phyloP scores from a whole-genome alignment of 2,329 filamentous ascomycete species.

The Trichoderma sp. region DNA sequence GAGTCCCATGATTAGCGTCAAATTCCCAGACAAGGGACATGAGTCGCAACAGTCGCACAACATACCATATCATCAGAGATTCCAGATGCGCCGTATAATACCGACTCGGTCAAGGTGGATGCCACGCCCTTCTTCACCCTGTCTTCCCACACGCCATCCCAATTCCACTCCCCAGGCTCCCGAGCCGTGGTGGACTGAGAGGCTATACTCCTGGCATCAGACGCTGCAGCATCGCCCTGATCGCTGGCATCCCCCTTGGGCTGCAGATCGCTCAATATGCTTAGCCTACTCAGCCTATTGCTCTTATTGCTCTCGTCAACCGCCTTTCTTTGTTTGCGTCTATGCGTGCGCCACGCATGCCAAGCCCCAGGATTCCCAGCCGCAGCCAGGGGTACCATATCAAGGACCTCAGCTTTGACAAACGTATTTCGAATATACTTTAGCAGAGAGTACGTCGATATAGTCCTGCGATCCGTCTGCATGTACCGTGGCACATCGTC shows the following conservation, averaged over 20 bases:
- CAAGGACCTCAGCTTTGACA: conserved; percentile 71
- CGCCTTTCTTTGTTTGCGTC: conserved; percentile 37
- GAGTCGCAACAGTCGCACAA: conserved; percentile 18
- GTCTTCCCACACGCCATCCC: conserved; percentile 95
- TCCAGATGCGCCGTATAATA: conserved; percentile 67
- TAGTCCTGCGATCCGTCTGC: conserved; percentile 40
- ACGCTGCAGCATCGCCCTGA: conserved; percentile 17
- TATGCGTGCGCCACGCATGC: conserved; percentile 84
- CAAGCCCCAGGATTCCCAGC: conserved; percentile 89
- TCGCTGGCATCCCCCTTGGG: conserved; percentile 1
- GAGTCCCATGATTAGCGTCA: conserved; percentile 21
- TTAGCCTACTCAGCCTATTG: not conserved
- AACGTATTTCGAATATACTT: conserved; percentile 81
- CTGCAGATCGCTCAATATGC: not conserved
- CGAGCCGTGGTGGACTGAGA: conserved; percentile 11
- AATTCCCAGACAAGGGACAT: not conserved
- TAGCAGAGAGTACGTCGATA: conserved; percentile 65
- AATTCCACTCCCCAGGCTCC: conserved; percentile 83
- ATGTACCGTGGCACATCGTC: conserved; percentile 38
- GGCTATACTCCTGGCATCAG: not conserved
- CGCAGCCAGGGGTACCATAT: conserved; percentile 73
- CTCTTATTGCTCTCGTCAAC: not conserved
- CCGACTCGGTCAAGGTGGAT: conserved; percentile 72
- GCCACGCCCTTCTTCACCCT: conserved; percentile 77
- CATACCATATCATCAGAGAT: conserved; percentile 69